Evolutionary conservation across 2,329 filamentous ascomycete species (phyloP).

Genomic region (Penicillium brasilianum): DNA sequence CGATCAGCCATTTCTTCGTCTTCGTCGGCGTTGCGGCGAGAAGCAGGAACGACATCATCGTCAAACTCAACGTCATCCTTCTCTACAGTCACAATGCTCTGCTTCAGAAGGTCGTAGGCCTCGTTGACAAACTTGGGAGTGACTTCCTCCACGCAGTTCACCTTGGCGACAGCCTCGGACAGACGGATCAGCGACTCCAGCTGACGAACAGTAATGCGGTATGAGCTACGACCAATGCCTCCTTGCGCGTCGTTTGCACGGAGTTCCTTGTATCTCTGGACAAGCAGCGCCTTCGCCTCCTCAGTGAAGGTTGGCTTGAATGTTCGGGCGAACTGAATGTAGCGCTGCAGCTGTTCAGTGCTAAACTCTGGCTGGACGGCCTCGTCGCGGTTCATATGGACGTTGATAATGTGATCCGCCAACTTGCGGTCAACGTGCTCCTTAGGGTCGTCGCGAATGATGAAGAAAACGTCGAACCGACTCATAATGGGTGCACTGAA

Average conservation of each 20-base stretch:
- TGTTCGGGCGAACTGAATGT: conserved; percentile 93
- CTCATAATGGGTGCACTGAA: conserved; percentile 99
- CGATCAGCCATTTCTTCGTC: conserved; percentile 57
- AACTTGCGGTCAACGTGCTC: conserved; percentile 88
- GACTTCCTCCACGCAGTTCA: conserved; percentile 93
- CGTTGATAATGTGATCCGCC: conserved; percentile 90
- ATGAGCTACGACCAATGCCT: conserved; percentile 90
- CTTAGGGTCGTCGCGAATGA: conserved; percentile 95
- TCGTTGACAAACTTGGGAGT: conserved; percentile 84
- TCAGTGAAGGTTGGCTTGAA: conserved; percentile 92
- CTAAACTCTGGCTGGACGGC: conserved; percentile 92
- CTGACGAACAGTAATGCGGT: conserved; percentile 95
- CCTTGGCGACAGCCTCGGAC: conserved; percentile 97
- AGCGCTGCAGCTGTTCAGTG: conserved; percentile 94
- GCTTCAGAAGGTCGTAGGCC: conserved; percentile 86
- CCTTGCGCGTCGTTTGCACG: conserved; percentile 92
- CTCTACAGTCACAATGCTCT: conserved; percentile 97
- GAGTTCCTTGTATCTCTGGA: conserved; percentile 94
- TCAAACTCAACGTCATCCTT: conserved; percentile 97
- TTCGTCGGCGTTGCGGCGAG: conserved; percentile 49
- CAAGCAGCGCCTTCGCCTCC: conserved; percentile 82
- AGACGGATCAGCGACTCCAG: conserved; percentile 94
- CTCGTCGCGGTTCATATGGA: conserved; percentile 90
- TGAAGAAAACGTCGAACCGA: conserved; percentile 98
- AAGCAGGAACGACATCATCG: conserved; percentile 61